A percentile compares a stretch with the other conserved stretches of the same genome.
phyloP scores from a whole-genome alignment of 2,329 filamentous ascomycete genomes.

The Colletotrichum eremochloae region DNA sequence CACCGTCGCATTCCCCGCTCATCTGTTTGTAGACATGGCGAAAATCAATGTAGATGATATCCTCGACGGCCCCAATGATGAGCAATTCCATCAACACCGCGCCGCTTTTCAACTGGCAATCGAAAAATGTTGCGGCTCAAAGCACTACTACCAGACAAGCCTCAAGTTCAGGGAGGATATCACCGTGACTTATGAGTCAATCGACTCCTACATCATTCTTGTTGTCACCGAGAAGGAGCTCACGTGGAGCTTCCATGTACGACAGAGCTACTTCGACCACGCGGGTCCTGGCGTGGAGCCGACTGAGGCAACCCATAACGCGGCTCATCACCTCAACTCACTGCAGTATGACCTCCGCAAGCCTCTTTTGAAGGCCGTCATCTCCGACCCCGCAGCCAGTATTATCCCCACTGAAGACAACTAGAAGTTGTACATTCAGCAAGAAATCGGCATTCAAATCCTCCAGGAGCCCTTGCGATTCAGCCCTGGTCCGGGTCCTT shows the following conservation, averaged over 20 bases:
- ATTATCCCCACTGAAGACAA: constrained; percentile 17
- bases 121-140: not conserved
- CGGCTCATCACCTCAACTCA: not conserved
- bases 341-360: constrained; percentile 25
- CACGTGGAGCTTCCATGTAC: constrained; percentile 41
- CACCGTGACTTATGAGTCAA: constrained; percentile 35
- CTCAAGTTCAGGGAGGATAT: constrained; percentile 35
- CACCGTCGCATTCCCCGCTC: constrained; percentile 13
- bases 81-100: constrained; percentile 4
- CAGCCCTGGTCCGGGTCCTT: not conserved
- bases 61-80: not conserved
- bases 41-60: not conserved
- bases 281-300: not conserved
- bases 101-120: constrained; percentile 18
- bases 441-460: constrained; percentile 18
- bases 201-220: constrained; percentile 30
- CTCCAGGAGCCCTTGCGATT: not conserved
- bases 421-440: constrained; percentile 36
- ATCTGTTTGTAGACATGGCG: not conserved
- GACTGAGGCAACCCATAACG: not conserved
- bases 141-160: constrained; percentile 26
- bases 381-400: not conserved
- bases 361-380: constrained; percentile 23
- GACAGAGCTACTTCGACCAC: constrained; percentile 4
- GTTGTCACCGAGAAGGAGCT: constrained; percentile 21